phyloP scores from a whole-genome alignment of 345 rosid species.

The Citrus cavaleriei region DNA sequence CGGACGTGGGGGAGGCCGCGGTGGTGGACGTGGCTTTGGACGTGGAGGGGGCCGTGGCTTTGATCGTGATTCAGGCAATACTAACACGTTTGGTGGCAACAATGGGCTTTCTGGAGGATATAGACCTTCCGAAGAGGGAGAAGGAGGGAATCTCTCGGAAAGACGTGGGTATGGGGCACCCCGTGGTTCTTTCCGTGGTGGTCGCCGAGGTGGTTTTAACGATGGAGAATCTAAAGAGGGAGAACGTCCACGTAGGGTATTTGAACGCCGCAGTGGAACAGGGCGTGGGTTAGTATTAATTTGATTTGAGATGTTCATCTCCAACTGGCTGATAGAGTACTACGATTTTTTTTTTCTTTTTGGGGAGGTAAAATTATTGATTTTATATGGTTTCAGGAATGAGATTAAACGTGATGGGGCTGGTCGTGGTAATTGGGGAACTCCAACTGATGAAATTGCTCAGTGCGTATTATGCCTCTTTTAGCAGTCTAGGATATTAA shows the following conservation, averaged over 20 bases:
- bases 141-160: constrained; percentile 47
- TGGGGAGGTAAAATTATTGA: not conserved
- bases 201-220: constrained; percentile 69
- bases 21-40: constrained; percentile 50
- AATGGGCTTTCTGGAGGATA: constrained; percentile 59
- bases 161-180: constrained; percentile 50
- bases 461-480: constrained; percentile 38
- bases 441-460: constrained; percentile 65
- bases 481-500: not conserved
- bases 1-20: constrained; percentile 65
- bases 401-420: constrained; percentile 84
- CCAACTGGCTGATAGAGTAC: not conserved
- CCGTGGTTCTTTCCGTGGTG: constrained; percentile 69
- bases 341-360: not conserved
- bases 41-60: constrained; percentile 63
- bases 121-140: constrained; percentile 69
- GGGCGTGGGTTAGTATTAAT: constrained; percentile 79
- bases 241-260: constrained; percentile 63
- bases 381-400: constrained; percentile 34
- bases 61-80: constrained; percentile 50
- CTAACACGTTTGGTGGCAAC: constrained; percentile 38
- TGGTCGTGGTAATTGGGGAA: constrained; percentile 98
- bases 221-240: constrained; percentile 67
- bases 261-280: constrained; percentile 89
- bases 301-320: not conserved